Evolutionary conservation across 1,139 yeast species (phyloP).

Genomic region (Meyerozyma athensensis): DNA sequence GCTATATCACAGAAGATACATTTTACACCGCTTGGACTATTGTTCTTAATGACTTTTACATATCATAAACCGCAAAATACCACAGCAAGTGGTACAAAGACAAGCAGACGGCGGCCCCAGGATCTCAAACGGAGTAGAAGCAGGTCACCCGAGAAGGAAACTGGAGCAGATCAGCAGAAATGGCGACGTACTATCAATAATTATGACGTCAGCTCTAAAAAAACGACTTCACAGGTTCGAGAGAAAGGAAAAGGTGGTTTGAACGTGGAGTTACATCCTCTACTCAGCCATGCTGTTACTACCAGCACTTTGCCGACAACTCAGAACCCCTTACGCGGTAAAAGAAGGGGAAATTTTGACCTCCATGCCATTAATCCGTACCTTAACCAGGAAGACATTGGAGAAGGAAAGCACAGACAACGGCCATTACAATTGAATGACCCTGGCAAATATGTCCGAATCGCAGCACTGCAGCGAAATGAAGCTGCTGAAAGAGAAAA

Average conservation of each 20-base stretch:
- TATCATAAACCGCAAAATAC: too few relatives aligned
- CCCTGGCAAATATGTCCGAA: slow-evolving; percentile 56
- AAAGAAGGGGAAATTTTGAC: slow-evolving; percentile 30
- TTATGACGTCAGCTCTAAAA: background rate
- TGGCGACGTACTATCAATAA: too few relatives aligned
- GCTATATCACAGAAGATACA: too few relatives aligned
- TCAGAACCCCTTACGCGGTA: slow-evolving; percentile 25
- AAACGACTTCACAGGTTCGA: background rate
- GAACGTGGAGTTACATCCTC: slow-evolving; percentile 58
- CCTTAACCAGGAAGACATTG: slow-evolving; percentile 35
- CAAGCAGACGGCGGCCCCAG: too few relatives aligned
- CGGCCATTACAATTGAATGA: slow-evolving; percentile 48
- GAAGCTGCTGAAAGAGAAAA: slow-evolving; percentile 29
- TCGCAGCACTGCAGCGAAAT: slow-evolving; percentile 50
- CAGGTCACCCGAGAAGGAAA: too few relatives aligned
- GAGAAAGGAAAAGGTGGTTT: slow-evolving; percentile 33
- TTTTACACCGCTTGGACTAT: too few relatives aligned
- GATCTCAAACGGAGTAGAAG: too few relatives aligned
- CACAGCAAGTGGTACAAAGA: too few relatives aligned
- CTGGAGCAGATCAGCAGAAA: too few relatives aligned
- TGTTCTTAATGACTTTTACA: too few relatives aligned
- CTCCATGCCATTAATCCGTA: slow-evolving; percentile 55
- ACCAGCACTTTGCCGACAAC: slow-evolving; percentile 21
- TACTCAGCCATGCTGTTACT: slow-evolving; percentile 32
- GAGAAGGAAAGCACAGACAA: slow-evolving; percentile 14